These are phyloP conservation scores for Hymenoscyphus repandus DNA, from an alignment of 2,329 filamentous ascomycete genomes.

Conservation along the genomic window DNA sequence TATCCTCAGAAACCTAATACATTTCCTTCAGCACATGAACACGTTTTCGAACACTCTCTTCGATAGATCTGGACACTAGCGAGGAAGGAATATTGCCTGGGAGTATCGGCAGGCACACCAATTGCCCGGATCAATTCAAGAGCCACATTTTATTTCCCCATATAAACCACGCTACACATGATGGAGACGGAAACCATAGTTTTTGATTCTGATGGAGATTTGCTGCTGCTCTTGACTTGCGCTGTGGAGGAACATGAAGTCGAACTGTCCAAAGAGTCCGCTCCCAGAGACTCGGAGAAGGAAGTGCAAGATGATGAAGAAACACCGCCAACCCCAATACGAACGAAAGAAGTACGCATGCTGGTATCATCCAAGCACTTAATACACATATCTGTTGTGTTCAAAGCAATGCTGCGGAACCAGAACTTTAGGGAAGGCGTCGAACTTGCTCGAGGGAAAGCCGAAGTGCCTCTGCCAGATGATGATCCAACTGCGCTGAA, in stretches of 20 bases:
- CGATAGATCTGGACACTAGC: too few relatives aligned
- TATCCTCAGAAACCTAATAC: too few relatives aligned
- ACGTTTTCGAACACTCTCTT: too few relatives aligned
- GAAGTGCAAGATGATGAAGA: background rate
- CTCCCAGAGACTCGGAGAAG: background rate
- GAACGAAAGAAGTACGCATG: constrained; percentile 7
- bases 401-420: constrained; percentile 22
- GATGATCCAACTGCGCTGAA: constrained; percentile 29
- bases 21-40: too few relatives aligned
- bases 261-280: background rate
- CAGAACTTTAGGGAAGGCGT: constrained; percentile 20
- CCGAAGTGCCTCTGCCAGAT: constrained; percentile 27
- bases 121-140: too few relatives aligned
- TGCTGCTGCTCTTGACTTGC: background rate
- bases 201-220: constrained; percentile 2
- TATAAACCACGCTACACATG: too few relatives aligned
- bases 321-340: background rate
- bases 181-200: constrained; percentile 1
- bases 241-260: background rate
- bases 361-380: constrained; percentile 19
- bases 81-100: too few relatives aligned
- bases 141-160: too few relatives aligned
- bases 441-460: constrained; percentile 27
- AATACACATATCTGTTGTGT: constrained; percentile 22
- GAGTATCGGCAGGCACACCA: too few relatives aligned